Evolutionary conservation across 2,329 filamentous ascomycete genomes (phyloP).

Genomic region (Epichloe gansuensis): DNA sequence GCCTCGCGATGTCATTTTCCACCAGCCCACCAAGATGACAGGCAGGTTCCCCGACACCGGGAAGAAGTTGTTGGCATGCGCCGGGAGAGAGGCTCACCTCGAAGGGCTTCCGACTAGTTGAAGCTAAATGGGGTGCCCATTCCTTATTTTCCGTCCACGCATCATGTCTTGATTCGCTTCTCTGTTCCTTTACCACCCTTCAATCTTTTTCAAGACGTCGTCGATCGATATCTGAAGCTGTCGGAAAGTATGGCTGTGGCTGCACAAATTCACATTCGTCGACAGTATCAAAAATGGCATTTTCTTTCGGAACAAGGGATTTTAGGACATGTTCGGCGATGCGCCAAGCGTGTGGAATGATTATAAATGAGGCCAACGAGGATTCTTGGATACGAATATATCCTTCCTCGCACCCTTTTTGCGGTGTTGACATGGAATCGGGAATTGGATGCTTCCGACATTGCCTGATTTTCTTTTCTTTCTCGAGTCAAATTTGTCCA

Average conservation of each 20-base stretch:
- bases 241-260: neutral
- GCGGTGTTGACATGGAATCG: no score
- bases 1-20: constrained; percentile 4
- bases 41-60: constrained; percentile 1
- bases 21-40: neutral
- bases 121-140: neutral
- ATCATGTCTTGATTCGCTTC: neutral
- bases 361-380: neutral
- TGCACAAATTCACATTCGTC: neutral
- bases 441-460: no score
- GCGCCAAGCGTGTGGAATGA: neutral
- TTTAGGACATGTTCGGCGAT: neutral
- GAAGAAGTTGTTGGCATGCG: constrained; percentile 5
- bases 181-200: neutral
- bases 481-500: neutral
- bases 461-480: no score
- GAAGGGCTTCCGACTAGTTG: neutral
- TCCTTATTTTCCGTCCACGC: neutral
- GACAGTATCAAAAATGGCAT: neutral
- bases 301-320: neutral
- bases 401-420: no score
- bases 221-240: neutral
- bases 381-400: neutral
- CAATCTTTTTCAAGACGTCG: neutral
- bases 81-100: constrained; percentile 7